Evolutionary conservation across 176 grass and related monocot species (phyloP).

Genomic region (Aechmea fasciata): DNA sequence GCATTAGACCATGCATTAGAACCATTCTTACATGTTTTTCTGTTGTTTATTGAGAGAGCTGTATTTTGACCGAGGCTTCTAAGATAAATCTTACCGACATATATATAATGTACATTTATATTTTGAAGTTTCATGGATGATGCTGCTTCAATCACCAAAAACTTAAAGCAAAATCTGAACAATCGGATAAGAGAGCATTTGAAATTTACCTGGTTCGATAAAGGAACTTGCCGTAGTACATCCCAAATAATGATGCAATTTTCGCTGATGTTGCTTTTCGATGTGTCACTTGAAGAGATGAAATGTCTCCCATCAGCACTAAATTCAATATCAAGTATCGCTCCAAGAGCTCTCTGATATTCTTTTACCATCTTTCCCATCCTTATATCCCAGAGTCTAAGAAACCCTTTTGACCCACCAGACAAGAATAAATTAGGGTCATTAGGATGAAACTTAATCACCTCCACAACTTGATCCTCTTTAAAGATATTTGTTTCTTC

Average conservation of each 20-base stretch:
- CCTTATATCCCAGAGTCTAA: conserved; percentile 81
- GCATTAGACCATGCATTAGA: too few relatives aligned
- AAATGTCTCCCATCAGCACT: conserved; percentile 77
- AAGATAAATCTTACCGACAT: too few relatives aligned
- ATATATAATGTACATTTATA: too few relatives aligned
- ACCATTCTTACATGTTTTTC: too few relatives aligned
- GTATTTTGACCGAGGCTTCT: too few relatives aligned
- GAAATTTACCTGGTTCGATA: conserved; percentile 70
- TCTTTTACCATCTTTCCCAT: conserved; percentile 43
- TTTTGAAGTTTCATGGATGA: too few relatives aligned
- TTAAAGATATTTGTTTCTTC: conserved; percentile 53
- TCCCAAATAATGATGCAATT: conserved; percentile 89
- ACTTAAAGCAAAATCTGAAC: neutral
- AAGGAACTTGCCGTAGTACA: conserved; percentile 59
- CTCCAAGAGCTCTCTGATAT: conserved; percentile 51
- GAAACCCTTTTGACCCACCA: conserved; percentile 65
- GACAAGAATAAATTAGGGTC: conserved; percentile 60
- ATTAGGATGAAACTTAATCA: conserved; percentile 61
- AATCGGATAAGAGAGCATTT: neutral
- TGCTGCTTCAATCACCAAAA: too few relatives aligned
- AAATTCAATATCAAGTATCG: conserved; percentile 81
- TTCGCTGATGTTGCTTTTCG: conserved; percentile 75
- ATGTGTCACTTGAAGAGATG: conserved; percentile 78
- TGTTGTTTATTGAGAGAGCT: too few relatives aligned
- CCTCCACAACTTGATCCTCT: conserved; percentile 78